phyloP scores from a whole-genome alignment of 306 rosid species.

The Mucuna pruriens region DNA sequence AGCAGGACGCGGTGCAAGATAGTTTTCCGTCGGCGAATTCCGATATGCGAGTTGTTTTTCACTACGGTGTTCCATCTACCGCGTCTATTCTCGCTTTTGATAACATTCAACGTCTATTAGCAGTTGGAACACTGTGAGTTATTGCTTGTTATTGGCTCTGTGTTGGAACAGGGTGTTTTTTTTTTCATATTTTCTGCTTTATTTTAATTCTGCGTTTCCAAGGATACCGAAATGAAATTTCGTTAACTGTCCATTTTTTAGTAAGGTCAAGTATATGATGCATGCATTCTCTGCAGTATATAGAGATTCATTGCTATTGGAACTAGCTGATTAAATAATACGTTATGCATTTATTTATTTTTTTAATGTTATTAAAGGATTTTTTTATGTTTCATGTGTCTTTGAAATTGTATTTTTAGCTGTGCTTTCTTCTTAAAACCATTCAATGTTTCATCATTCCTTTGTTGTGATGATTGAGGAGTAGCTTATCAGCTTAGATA shows the following conservation, averaged over 20 bases:
- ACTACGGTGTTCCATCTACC: slow-evolving; percentile 82
- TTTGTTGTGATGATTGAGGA: neutral
- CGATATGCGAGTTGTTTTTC: slow-evolving; percentile 64
- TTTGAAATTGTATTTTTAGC: slow-evolving; percentile 20
- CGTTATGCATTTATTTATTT: neutral
- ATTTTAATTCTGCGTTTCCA: slow-evolving; percentile 27
- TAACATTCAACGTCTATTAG: slow-evolving; percentile 68
- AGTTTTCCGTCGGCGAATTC: slow-evolving; percentile 48
- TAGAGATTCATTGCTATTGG: slow-evolving; percentile 30
- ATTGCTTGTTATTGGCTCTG: slow-evolving; percentile 9
- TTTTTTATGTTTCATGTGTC: neutral
- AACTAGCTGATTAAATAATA: slow-evolving; percentile 13
- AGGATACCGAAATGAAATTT: slow-evolving; percentile 13
- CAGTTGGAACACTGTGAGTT: slow-evolving; percentile 84
- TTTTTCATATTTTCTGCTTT: neutral
- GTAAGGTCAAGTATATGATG: neutral
- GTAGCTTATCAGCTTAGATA: neutral
- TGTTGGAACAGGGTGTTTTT: neutral
- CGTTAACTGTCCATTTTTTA: neutral
- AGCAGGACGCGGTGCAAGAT: slow-evolving; percentile 45
- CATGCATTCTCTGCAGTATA: neutral
- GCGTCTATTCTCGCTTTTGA: slow-evolving; percentile 88
- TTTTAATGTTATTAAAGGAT: neutral
- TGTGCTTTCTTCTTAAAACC: neutral
- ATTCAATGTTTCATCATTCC: neutral